A percentile compares a stretch with the other conserved stretches of the same genome.
These are phyloP conservation scores for Goniomonas avonlea DNA, from an alignment of 78 protist species.

Conservation along the genomic window DNA sequence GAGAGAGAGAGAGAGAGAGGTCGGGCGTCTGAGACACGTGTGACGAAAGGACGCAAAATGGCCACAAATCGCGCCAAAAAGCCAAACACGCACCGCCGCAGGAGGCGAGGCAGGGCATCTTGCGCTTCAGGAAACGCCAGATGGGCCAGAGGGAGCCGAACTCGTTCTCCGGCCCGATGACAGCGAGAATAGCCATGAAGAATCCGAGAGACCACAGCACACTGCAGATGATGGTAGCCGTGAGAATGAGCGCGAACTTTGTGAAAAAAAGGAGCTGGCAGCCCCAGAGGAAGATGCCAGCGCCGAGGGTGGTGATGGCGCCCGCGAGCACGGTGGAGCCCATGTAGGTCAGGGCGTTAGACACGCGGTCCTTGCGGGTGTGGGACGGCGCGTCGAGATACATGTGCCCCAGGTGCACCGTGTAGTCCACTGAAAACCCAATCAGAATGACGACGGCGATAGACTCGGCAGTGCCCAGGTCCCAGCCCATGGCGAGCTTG, in stretches of 20 bases:
- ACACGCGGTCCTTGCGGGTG: background rate
- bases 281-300: background rate
- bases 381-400: background rate
- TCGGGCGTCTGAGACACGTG: too few relatives aligned
- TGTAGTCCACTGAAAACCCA: slow-evolving; percentile 31
- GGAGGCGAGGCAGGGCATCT: background rate
- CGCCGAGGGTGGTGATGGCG: slow-evolving; percentile 14
- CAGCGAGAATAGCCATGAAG: slow-evolving; percentile 12
- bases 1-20: too few relatives aligned
- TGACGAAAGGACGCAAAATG: too few relatives aligned
- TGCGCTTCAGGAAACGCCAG: background rate
- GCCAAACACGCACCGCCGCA: background rate
- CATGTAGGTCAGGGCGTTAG: slow-evolving; percentile 7
- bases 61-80: too few relatives aligned
- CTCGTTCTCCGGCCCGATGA: slow-evolving; percentile 4
- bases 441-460: background rate
- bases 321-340: slow-evolving; percentile 34
- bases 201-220: slow-evolving; percentile 15
- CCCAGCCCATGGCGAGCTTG: background rate
- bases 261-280: slow-evolving; percentile 29
- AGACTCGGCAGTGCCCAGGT: slow-evolving; percentile 26
- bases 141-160: background rate
- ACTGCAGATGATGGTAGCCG: background rate
- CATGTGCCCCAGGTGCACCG: slow-evolving; percentile 24
- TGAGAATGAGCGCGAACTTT: slow-evolving; percentile 25